phyloP scores from a whole-genome alignment of 1,284 basidiomycete species.

The Phaffia rhodozyma region DNA sequence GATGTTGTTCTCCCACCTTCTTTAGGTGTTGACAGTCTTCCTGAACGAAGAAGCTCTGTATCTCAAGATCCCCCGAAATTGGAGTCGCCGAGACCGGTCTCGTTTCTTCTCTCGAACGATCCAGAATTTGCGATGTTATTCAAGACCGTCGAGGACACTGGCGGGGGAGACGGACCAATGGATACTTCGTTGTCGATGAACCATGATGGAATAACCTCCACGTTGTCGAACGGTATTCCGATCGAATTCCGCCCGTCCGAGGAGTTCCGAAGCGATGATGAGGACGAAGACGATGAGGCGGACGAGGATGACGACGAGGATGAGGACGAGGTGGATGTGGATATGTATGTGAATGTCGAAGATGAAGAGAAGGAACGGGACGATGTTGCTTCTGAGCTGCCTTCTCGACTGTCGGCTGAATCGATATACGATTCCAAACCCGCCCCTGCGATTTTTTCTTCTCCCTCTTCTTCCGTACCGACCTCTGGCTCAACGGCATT shows the following conservation, averaged over 20 bases:
- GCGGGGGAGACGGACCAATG: background rate
- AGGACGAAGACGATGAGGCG: no score
- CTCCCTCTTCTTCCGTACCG: slow-evolving; percentile 22
- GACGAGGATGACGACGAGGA: background rate
- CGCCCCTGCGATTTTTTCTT: slow-evolving; percentile 15
- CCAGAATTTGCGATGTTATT: slow-evolving; percentile 36
- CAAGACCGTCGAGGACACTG: slow-evolving; percentile 5
- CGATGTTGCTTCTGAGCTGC: no score
- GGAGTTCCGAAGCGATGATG: background rate
- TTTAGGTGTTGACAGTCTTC: no score
- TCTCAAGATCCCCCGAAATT: slow-evolving; percentile 26
- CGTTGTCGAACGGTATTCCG: background rate
- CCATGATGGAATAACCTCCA: background rate
- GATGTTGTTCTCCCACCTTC: no score
- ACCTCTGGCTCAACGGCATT: slow-evolving; percentile 23
- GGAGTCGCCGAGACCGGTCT: slow-evolving; percentile 33
- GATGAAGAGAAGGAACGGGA: no score
- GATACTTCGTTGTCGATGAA: background rate
- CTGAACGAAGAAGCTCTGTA: slow-evolving; percentile 3
- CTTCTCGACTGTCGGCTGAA: no score
- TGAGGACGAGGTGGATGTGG: background rate
- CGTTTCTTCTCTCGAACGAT: slow-evolving; percentile 34
- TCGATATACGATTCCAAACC: background rate
- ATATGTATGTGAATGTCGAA: background rate
- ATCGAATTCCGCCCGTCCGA: background rate